Conservation (phyloP, 2,329 filamentous ascomycete species). For the Ophiostoma tasmaniense region DNA sequence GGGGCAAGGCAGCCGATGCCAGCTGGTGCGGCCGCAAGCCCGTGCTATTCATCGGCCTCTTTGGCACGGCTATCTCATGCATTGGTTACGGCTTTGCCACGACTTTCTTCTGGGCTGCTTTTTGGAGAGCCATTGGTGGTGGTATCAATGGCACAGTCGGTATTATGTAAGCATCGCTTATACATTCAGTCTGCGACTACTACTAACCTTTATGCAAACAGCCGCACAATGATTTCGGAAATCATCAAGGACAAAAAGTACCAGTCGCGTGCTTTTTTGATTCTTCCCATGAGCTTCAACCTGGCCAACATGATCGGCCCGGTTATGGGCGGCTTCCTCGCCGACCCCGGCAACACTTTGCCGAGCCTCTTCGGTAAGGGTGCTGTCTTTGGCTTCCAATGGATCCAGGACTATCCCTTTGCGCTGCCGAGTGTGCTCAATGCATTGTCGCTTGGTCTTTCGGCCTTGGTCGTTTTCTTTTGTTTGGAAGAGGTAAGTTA, state of each 20-base stretch:
- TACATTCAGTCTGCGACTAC: not conserved
- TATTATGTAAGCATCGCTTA: constrained; percentile 28
- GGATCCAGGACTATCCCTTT: constrained; percentile 60
- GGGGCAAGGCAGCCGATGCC: constrained; percentile 58
- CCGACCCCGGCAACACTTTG: constrained; percentile 55
- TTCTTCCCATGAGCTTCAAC: constrained; percentile 64
- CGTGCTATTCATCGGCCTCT: constrained; percentile 60
- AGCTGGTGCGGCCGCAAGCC: constrained; percentile 56
- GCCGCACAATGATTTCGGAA: constrained; percentile 39
- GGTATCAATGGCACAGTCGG: constrained; percentile 42
- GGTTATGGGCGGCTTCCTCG: constrained; percentile 51
- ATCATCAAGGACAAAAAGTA: constrained; percentile 37
- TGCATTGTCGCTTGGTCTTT: constrained; percentile 43
- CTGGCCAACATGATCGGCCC: constrained; percentile 52
- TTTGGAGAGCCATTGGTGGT: constrained; percentile 60
- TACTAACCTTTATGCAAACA: not conserved
- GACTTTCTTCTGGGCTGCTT: constrained; percentile 54
- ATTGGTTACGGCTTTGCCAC: constrained; percentile 65
- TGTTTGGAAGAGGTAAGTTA: constrained; percentile 56
- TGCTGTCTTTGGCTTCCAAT: constrained; percentile 50
- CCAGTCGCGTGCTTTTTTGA: constrained; percentile 35
- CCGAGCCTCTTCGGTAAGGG: constrained; percentile 54
- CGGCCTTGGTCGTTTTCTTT: constrained; percentile 48
- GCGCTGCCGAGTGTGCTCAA: constrained; percentile 57
- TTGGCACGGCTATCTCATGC: constrained; percentile 57